Conservation (phyloP, 2,329 filamentous ascomycete genomes). For the Claviceps pusilla region DNA sequence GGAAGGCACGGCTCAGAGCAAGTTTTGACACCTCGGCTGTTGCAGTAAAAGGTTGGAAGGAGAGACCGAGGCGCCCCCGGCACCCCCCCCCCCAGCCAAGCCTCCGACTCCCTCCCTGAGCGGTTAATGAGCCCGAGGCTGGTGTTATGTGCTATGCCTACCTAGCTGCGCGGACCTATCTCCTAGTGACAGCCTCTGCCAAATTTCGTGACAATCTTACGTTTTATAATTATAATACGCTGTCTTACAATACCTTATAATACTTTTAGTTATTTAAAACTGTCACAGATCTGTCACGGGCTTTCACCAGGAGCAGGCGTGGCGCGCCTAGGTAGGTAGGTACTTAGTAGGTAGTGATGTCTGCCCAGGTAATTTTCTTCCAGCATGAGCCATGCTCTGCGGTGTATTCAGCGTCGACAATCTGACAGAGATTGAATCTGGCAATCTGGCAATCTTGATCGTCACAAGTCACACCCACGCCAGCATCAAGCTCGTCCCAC, state of each 20-base stretch:
- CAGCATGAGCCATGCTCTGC: not conserved
- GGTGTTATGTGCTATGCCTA: not conserved
- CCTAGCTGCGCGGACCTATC: too few relatives aligned
- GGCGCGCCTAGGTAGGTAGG: too few relatives aligned
- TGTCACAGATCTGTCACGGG: too few relatives aligned
- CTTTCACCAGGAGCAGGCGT: too few relatives aligned
- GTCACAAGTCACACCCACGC: slow-evolving; percentile 1
- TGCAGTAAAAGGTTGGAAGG: not conserved
- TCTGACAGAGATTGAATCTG: slow-evolving; percentile 1
- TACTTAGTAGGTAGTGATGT: not conserved
- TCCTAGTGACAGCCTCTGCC: too few relatives aligned
- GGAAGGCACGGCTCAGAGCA: not conserved
- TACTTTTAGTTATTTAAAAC: too few relatives aligned
- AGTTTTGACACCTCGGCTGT: not conserved
- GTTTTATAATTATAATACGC: too few relatives aligned
- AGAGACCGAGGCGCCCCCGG: not conserved
- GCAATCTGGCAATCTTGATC: slow-evolving; percentile 6
- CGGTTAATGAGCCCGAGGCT: not conserved
- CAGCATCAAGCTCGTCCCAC: slow-evolving; percentile 1
- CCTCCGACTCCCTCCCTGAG: not conserved
- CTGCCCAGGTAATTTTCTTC: not conserved
- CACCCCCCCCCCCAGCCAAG: not conserved
- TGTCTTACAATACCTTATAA: too few relatives aligned
- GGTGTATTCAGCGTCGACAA: slow-evolving; percentile 3
- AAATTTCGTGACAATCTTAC: too few relatives aligned